phyloP scores from a whole-genome alignment of 2,329 filamentous ascomycete genomes.

The Diplodia corticola region DNA sequence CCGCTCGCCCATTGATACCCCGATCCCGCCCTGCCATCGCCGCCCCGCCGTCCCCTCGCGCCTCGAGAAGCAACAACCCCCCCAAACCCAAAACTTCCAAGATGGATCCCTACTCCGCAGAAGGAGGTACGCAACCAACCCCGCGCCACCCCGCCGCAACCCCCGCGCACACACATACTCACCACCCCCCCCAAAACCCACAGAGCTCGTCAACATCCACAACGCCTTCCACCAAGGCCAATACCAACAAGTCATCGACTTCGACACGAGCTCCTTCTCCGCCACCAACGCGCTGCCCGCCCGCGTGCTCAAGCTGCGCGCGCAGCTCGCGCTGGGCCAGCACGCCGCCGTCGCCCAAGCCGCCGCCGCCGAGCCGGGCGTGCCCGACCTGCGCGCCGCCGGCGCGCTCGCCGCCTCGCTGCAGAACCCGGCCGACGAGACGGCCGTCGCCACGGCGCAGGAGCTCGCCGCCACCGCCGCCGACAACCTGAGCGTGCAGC shows the following conservation, averaged over 20 bases:
- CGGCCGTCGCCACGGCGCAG: constrained; percentile 64
- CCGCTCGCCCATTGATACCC: not conserved
- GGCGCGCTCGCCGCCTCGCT: constrained; percentile 69
- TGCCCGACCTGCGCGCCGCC: constrained; percentile 73
- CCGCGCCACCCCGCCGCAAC: not conserved
- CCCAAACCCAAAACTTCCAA: constrained; percentile 26
- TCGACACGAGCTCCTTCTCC: constrained; percentile 78
- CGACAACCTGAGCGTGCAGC: constrained; percentile 79
- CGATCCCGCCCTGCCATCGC: not conserved
- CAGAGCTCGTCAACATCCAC: constrained; percentile 68
- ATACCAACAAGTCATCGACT: constrained; percentile 83
- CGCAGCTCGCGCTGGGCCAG: constrained; percentile 80
- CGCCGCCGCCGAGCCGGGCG: constrained; percentile 57
- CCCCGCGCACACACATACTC: not conserved
- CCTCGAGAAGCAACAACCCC: not conserved
- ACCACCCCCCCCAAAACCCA: not conserved
- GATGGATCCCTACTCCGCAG: constrained; percentile 66
- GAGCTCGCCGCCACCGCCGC: constrained; percentile 65
- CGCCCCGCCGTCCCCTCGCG: not conserved
- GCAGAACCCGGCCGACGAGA: constrained; percentile 43
- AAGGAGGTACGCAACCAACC: constrained; percentile 53
- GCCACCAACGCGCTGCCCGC: constrained; percentile 74
- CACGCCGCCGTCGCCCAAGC: constrained; percentile 70
- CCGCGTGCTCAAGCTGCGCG: constrained; percentile 75
- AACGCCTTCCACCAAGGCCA: constrained; percentile 73